phyloP scores from a whole-genome alignment of 2,329 filamentous ascomycete genomes.

The Boeremia exigua region DNA sequence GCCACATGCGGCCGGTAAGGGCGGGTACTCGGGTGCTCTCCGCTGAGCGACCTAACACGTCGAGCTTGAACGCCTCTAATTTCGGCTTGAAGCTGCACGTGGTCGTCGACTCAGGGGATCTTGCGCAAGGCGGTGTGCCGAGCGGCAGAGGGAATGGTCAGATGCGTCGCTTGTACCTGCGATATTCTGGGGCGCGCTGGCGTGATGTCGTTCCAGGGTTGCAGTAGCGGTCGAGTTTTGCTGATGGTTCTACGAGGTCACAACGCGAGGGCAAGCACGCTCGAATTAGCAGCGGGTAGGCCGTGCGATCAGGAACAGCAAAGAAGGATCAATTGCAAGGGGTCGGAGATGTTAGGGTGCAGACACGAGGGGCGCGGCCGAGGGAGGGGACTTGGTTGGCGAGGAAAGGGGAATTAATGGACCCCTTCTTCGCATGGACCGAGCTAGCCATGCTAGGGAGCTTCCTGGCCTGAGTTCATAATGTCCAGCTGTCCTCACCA shows the following conservation, averaged over 20 bases:
- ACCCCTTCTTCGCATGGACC: conserved; percentile 21
- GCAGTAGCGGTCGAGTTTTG: conserved; percentile 22
- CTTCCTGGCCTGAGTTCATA: conserved; percentile 20
- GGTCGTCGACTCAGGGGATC: conserved; percentile 23
- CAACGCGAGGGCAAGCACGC: conserved; percentile 17
- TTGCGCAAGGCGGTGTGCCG: conserved; percentile 32
- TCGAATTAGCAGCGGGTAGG: conserved; percentile 37
- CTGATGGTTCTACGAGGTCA: conserved; percentile 28
- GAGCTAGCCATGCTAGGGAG: conserved; percentile 33
- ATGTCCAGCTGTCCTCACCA: conserved; percentile 35
- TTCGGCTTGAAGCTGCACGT: conserved; percentile 38
- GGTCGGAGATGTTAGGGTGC: conserved; percentile 21
- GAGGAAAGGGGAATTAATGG: conserved; percentile 27
- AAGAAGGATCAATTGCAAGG: conserved; percentile 26
- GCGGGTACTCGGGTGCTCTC: conserved; percentile 18
- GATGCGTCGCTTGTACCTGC: conserved; percentile 21
- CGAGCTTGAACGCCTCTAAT: conserved; percentile 34
- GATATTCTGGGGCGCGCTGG: conserved; percentile 16
- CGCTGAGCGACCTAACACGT: conserved; percentile 35
- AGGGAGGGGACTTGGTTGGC: conserved; percentile 19
- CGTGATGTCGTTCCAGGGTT: conserved; percentile 32
- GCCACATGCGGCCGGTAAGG: conserved; percentile 17
- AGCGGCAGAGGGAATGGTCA: conserved; percentile 18
- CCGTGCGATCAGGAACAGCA: conserved; percentile 27
- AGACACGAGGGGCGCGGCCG: conserved; percentile 24